Base-by-base conservation (phyloP, 805 yeast species). In the Candida silvicultrix region DNA sequence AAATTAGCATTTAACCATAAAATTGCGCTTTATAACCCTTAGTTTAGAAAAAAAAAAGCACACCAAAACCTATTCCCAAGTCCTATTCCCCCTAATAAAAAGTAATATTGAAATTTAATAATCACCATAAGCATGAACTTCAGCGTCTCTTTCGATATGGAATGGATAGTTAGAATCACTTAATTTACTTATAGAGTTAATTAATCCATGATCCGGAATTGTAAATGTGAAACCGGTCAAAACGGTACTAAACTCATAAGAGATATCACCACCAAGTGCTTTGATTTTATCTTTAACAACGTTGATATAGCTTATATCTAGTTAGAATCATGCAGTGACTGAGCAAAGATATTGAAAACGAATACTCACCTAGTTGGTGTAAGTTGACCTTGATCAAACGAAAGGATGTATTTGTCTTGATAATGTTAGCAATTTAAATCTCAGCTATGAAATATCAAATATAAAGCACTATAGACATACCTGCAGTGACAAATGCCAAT, bases 141-240 rank as follows among this genome's bases (percentile, higher is more conserved):
- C 59, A 34, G 69, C 53, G 55, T 76, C 81, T 34, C 59, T 65
- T 53, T 76, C 80, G 38, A 76, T 60, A 44, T 71, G 65, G 49
- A 71, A 70, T 6, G 75, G 75, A 53, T 56, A 70, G 36, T 61
- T 54, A 2, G 51, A 35, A 46, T 60, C 53, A 14, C 34, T 20
- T 29, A 47, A 21, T 7, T 19, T 29, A 2, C 42, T 40, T 10
- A 61, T 44, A 12, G 62, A 46, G 21, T 51, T 53, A 8, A 57
- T 48, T 15, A 67, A 48, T 5, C 47, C 55, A 12, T 54, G 53
- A 21, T 59, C 60, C 12, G 75, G 73, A 6, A 73, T 49, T 5
- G 62, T 62, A 45, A 74, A 64, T 7, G 77, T 64, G 56, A 75
- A 75, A 1, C 81, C 81, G 45, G 74, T 70, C 37, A 76, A 59